A percentile compares a stretch with the other conserved stretches of the same genome.
Evolutionary conservation across 495 filamentous ascomycete genomes (phyloP).

Genomic region (Echria macrotheca): DNA sequence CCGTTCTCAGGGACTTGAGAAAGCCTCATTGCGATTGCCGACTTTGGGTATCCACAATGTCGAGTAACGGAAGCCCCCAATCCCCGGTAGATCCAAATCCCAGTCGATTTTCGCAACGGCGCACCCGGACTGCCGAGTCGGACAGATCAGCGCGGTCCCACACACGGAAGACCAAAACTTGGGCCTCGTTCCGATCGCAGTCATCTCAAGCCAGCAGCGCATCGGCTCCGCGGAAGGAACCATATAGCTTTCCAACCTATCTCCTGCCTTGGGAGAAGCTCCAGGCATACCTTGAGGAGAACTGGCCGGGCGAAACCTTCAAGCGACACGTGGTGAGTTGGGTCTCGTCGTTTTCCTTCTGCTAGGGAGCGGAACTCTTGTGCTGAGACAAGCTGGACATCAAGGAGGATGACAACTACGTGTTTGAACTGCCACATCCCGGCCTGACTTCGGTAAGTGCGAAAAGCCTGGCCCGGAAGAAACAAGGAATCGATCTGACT

Average conservation of each 20-base stretch:
- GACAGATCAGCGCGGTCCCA: neutral
- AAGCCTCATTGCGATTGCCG: neutral
- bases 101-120: neutral
- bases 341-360: neutral
- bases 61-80: neutral
- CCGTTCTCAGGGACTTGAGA: neutral
- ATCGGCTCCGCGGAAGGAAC: neutral
- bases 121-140: neutral
- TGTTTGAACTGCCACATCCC: neutral
- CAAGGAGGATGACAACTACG: neutral
- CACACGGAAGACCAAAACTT: neutral
- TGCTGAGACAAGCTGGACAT: neutral
- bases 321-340: neutral
- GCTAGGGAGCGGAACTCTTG: neutral
- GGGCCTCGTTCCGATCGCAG: neutral
- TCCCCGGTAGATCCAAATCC: neutral
- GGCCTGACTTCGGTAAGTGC: constrained; percentile 1
- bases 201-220: neutral
- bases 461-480: neutral
- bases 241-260: neutral
- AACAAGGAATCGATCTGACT: neutral
- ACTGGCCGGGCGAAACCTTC: constrained; percentile 1
- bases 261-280: neutral
- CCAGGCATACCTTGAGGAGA: neutral
- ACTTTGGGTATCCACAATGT: neutral